These are phyloP conservation scores for Colletotrichum sp. DNA, from an alignment of 2,329 filamentous ascomycete species.

Conservation along the genomic window DNA sequence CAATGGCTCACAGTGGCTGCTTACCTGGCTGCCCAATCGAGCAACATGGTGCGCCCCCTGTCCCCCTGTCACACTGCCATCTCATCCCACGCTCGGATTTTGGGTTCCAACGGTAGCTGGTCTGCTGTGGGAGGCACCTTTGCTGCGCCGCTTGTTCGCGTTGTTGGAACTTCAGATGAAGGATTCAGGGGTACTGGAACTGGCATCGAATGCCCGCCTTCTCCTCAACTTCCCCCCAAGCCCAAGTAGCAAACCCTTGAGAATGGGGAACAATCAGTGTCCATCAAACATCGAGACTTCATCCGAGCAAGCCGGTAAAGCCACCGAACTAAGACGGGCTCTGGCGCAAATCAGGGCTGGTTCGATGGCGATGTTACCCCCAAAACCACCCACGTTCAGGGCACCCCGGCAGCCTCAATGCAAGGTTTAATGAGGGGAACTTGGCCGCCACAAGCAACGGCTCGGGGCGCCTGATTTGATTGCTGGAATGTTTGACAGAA, in stretches of 20 bases:
- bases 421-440: slow-evolving; percentile 12
- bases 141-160: not conserved
- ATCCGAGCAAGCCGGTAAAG: not conserved
- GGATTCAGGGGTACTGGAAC: not conserved
- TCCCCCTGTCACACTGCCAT: not conserved
- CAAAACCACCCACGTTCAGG: not conserved
- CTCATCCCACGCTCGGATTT: not conserved
- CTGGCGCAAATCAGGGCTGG: slow-evolving; percentile 6
- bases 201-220: not conserved
- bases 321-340: not conserved
- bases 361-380: not conserved
- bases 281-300: not conserved
- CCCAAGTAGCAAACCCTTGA: not conserved
- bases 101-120: not conserved
- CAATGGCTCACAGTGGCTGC: not conserved
- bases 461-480: not conserved
- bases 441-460: not conserved
- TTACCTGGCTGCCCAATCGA: not conserved
- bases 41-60: not conserved
- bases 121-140: not conserved
- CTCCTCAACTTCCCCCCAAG: not conserved
- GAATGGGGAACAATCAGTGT: not conserved
- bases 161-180: not conserved
- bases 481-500: not conserved
- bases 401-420: not conserved